These are phyloP conservation scores for Musa balbisiana DNA, from an alignment of 202 grass and related monocot species.

Conservation along the genomic window DNA sequence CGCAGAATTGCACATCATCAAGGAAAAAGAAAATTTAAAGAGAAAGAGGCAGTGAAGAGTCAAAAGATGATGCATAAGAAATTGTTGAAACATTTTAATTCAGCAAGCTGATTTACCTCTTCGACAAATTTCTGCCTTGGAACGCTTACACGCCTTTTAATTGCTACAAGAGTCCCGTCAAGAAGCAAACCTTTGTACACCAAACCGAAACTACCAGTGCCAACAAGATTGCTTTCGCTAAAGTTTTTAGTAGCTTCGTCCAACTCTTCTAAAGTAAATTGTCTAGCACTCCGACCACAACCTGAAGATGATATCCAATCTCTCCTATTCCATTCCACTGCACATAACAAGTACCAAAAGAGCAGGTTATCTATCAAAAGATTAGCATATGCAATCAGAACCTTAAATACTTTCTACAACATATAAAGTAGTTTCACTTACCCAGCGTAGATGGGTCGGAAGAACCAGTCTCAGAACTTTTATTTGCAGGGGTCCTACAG, in stretches of 20 bases:
- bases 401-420: not conserved
- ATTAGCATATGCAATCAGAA: not conserved
- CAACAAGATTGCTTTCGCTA: constrained; percentile 56
- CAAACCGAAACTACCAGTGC: constrained; percentile 63
- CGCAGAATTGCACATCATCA: too few species aligned
- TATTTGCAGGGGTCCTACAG: constrained; percentile 4
- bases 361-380: not conserved
- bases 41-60: too few species aligned
- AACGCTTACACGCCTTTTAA: constrained; percentile 53
- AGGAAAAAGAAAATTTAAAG: too few species aligned
- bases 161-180: constrained; percentile 70
- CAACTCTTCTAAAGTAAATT: constrained; percentile 65
- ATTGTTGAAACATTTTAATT: not conserved
- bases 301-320: constrained; percentile 38
- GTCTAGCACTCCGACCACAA: constrained; percentile 31
- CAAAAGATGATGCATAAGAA: too few species aligned
- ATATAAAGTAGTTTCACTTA: constrained; percentile 2
- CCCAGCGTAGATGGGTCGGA: constrained; percentile 25
- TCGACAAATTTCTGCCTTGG: constrained; percentile 53
- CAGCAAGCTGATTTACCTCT: constrained; percentile 53
- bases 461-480: constrained; percentile 28
- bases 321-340: constrained; percentile 81
- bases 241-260: constrained; percentile 77
- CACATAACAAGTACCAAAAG: not conserved
- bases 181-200: constrained; percentile 93